Evolutionary conservation across 352 stramenopile species (phyloP), one percentile per base, ranked within the genome.

Genomic region (Phytophthora pluvialis): DNA sequence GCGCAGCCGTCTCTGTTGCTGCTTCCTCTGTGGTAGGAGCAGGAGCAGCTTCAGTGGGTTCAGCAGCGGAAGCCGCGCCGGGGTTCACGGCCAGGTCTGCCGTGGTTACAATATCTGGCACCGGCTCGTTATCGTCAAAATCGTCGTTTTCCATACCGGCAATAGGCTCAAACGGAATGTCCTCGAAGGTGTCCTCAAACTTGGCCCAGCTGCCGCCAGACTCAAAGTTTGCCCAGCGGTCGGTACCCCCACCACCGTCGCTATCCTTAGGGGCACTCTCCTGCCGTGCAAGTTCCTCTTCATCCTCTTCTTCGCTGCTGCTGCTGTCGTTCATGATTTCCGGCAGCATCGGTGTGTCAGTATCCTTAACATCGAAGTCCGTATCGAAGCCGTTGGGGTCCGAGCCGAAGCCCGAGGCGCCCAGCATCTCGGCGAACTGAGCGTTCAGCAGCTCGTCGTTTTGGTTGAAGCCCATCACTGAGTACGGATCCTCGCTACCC

Each of bases 261-360:
- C 33, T 43, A 57, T 59, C 67, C 40, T 70, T 67, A 15, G 40
- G 16, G 3, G 48, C 47, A 38, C 60, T 66, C 13, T 77, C 64
- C 58, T 80, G 74, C 15, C 72, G 61, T 57, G 71, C 71, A 48
- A 84, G 69, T 46, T 88, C 80, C n/a, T 86, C 80, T 26, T 88
- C 67, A 43, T 95, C 87, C 50, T 95, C 87, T 60, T 95, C 87
- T 40, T 93, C 83, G 48, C 85, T 95, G 70, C 87, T 95, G 74
- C 87, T 95, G 69, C 87, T 95, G 67, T 93, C 83, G 60, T 94
- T 86, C 78, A 92, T 90, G 58, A 94, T 94, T 63, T 92, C 85
- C 0, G 87, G 87, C 15, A 94, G 59, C 81, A 93, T 91, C 1
- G 78, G 75, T 42, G 85, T 89, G 64, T 94, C 85, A 58, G 62